Percentiles rank a stretch among this genome's conserved stretches.
Conservation (phyloP, 2,329 filamentous ascomycete genomes). For the Neobulgaria alba region DNA sequence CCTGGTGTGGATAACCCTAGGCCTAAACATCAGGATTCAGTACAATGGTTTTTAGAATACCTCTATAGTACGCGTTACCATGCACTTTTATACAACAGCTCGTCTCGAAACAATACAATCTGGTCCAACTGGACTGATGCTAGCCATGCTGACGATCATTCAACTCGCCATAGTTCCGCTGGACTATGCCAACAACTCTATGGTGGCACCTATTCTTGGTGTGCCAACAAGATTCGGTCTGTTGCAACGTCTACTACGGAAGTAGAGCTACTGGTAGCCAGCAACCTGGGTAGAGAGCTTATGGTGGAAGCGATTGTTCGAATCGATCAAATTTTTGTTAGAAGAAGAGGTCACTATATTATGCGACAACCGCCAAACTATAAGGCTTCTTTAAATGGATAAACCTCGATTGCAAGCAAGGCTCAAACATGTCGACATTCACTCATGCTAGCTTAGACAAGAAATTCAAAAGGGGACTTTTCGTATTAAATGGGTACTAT, state of each 20-base stretch:
- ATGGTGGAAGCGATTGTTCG: background rate
- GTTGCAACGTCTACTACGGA: constrained; percentile 2
- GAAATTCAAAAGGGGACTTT: constrained; percentile 15
- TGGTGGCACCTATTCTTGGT: constrained; percentile 1
- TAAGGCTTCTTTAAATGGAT: constrained; percentile 9
- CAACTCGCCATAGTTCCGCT: background rate
- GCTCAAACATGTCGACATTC: constrained; percentile 23
- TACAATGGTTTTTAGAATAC: no score
- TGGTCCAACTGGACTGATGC: no score
- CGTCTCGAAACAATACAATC: no score
- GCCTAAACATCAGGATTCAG: no score
- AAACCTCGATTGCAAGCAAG: constrained; percentile 10
- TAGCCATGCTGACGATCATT: background rate
- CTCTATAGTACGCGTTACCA: no score
- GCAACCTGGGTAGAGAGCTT: background rate
- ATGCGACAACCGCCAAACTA: constrained; percentile 3
- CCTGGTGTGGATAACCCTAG: no score
- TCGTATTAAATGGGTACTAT: constrained; percentile 17
- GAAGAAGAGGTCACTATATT: background rate
- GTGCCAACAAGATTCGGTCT: background rate
- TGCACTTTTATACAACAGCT: no score
- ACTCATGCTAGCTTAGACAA: constrained; percentile 21
- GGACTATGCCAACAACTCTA: constrained; percentile 2
- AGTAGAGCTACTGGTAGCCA: background rate
- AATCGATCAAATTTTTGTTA: background rate